Evolutionary conservation across 192 early-diverging fungal genomes (phyloP), one percentile per base, ranked within the genome.

Genomic region (Powellomyces hirtus): DNA sequence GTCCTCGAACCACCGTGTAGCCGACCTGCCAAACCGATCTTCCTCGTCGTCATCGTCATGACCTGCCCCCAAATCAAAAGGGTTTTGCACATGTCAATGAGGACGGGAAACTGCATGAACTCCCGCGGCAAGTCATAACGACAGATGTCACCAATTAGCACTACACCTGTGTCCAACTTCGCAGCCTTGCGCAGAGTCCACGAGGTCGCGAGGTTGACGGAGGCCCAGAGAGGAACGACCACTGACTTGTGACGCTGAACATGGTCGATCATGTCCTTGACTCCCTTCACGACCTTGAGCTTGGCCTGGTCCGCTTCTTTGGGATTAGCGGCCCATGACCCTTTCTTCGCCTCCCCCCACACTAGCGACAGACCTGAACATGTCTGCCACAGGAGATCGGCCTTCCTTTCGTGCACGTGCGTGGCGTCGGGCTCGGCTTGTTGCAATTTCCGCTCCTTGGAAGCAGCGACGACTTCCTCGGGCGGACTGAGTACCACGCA

Each of bases 301-400:
- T 11, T 24, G 10, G 53, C 53, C 24, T 26, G 14, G 11, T 55
- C 53, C 14, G 53, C 53, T 55, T 55, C 13, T 24, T 26, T 26
- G 10, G 53, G 53, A 26, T 55, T 26, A 11, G 11, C 53, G 11
- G 53, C 26, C 53, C 53, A 55, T 26, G 53, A 18, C 53, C 53
- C 53, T 55, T 55, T 55, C 53, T 55, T 55, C 14, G 53, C 53
- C 24, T 55, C 53, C 11, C 11, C 10, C 53, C 53, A 55, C 11
- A 55, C 53, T 24, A 55, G 24, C 16, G 11, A 13, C 11, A 11
- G 11, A 11, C 53, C 53, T 18, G 11, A 13, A 13, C 13, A 11
- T 26, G 53, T 55, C 24, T 18, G 14, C 53, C 53, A 55, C 26
- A 55, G 13, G 14, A 55, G 11, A 26, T 56, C 53, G 53, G 53